Percentiles rank a stretch among this genome's conserved stretches.
These are phyloP conservation scores for Gossypium trilobum DNA, from an alignment of 441 rosid genomes.

Conservation along the genomic window DNA sequence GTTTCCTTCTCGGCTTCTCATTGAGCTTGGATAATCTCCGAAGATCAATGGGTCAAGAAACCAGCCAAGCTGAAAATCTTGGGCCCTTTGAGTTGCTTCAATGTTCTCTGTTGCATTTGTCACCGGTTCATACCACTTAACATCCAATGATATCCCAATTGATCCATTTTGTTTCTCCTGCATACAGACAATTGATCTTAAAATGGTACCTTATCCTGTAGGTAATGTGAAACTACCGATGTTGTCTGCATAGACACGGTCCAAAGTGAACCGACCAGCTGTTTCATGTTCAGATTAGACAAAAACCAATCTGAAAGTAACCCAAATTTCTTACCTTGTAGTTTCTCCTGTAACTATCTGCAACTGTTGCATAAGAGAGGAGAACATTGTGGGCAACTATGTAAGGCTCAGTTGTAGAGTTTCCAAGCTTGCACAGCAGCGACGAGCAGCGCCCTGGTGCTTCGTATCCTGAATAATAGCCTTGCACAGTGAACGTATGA, in stretches of 20 bases:
- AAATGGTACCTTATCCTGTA: neutral
- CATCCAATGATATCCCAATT: constrained; percentile 52
- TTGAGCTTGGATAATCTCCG: constrained; percentile 87
- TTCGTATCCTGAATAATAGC: constrained; percentile 51
- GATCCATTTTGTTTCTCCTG: constrained; percentile 54
- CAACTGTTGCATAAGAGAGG: constrained; percentile 44
- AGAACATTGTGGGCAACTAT: constrained; percentile 56
- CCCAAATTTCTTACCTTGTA: constrained; percentile 33
- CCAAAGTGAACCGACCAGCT: neutral
- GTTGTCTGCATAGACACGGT: neutral
- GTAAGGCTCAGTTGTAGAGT: constrained; percentile 67
- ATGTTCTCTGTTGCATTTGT: constrained; percentile 39
- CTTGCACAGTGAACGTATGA: constrained; percentile 48
- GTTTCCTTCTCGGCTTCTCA: constrained; percentile 60
- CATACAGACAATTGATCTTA: neutral
- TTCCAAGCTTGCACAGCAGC: constrained; percentile 41
- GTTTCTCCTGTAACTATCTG: constrained; percentile 40
- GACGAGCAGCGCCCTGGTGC: constrained; percentile 60
- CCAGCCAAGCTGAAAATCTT: constrained; percentile 85
- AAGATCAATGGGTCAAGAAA: constrained; percentile 75
- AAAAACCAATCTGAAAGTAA: neutral
- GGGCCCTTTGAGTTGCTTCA: constrained; percentile 67
- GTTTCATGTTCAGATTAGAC: neutral
- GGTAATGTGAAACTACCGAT: neutral
- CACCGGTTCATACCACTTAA: constrained; percentile 54